These are phyloP conservation scores for Dalbergia cochinchinensis DNA, from an alignment of 306 rosid genomes.

Conservation along the genomic window DNA sequence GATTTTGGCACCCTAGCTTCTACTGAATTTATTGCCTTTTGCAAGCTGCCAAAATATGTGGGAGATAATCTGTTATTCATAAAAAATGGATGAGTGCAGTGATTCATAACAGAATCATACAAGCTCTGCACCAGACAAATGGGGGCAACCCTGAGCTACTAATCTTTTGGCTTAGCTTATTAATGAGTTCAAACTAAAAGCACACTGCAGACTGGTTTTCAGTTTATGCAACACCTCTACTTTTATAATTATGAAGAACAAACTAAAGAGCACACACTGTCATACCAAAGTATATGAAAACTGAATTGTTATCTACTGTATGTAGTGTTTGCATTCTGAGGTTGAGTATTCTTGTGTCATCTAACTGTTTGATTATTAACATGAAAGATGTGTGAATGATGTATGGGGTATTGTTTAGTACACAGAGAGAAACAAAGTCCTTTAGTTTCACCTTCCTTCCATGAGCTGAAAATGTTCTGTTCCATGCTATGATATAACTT, in stretches of 20 bases:
- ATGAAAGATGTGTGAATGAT: slow-evolving; percentile 4
- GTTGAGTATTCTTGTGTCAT: slow-evolving; percentile 19
- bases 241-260: not conserved
- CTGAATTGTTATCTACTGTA: slow-evolving; percentile 28
- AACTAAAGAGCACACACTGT: not conserved
- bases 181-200: not conserved
- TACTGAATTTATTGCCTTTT: slow-evolving; percentile 18
- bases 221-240: not conserved
- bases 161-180: no score
- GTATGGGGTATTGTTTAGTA: slow-evolving; percentile 26
- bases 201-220: not conserved
- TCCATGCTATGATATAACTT: slow-evolving; percentile 25
- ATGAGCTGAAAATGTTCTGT: slow-evolving; percentile 28
- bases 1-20: slow-evolving; percentile 27
- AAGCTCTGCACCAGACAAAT: slow-evolving; percentile 6
- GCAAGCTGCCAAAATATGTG: slow-evolving; percentile 19
- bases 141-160: slow-evolving; percentile 9
- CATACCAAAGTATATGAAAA: not conserved
- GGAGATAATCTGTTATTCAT: slow-evolving; percentile 16
- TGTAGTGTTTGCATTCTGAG: slow-evolving; percentile 18
- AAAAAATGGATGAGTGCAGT: not conserved
- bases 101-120: slow-evolving; percentile 21
- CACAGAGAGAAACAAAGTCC: not conserved
- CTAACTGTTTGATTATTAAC: slow-evolving; percentile 5
- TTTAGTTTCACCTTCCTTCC: slow-evolving; percentile 37